Base-by-base conservation (phyloP, 2,329 filamentous ascomycete genomes). In the Spiromastix sp. region DNA sequence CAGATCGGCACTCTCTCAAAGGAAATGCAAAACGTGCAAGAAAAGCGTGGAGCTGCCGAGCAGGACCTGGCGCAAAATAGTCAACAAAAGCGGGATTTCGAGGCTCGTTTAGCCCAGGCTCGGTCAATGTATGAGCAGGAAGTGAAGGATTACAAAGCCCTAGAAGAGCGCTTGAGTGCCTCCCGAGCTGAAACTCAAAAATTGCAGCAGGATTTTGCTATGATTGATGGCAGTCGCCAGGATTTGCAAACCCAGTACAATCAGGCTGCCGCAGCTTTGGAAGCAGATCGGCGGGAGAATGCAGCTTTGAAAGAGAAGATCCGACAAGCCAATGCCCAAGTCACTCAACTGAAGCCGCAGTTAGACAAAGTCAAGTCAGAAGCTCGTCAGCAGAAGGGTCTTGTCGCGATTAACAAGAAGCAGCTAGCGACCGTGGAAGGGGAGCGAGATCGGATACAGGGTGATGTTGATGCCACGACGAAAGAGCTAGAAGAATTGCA, bases 331-430 rank as follows among this genome's bases (percentile, higher is more conserved):
- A 98, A 94, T 51, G 71, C 75, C 9, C 85, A 93, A 58, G 79
- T 94, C 48, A 71, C 76, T 12, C 80, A 86, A 58, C 66, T 96
- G 26, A 93, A 86, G 58, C 86, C 87, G 20, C 80, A 89, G 46
- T 77, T 98, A 34, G 91, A 98, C 57, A 96, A 95, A 67, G 71
- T 93, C 49, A 86, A 83, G 56, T 85, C 81, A 9, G 86, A 95
- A 48, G 86, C 86, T 17, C 79, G 91, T 27, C 91, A 96, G 58
- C 87, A 96, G 54, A 96, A 93, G 64, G 91, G 91, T 12, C 70
- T 96, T 45, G 89, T 93, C 19, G 87, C 91, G 28, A 98, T 98
- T 64, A 95, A 95, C 65, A 96, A 93, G 70, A 98, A 98, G 66
- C 91, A 98, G 62, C 68, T 96, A 41, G 76, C 81, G 22, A 95